phyloP scores from a whole-genome alignment of 495 filamentous ascomycete species.

The Aspergillus egyptiacus region DNA sequence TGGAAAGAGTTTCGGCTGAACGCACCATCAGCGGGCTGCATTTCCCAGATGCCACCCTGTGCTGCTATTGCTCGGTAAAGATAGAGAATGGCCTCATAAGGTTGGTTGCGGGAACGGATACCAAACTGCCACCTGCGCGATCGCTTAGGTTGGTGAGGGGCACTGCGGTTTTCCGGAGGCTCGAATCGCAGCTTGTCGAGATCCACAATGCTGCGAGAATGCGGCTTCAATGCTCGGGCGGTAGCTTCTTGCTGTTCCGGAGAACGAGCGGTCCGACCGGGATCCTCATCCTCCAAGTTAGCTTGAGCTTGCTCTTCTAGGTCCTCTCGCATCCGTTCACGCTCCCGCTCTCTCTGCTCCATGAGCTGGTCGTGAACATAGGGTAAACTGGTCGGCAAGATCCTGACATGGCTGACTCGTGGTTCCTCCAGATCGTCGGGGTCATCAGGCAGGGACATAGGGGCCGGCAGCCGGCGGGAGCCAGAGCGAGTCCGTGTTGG shows the following conservation, averaged over 20 bases:
- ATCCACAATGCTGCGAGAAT: constrained; percentile 58
- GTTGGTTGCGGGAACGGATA: constrained; percentile 87
- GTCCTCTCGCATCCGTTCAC: constrained; percentile 28
- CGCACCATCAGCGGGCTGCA: constrained; percentile 39
- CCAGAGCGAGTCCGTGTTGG: constrained; percentile 21
- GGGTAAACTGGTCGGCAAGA: constrained; percentile 83
- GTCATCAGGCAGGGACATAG: constrained; percentile 26
- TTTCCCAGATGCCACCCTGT: constrained; percentile 81
- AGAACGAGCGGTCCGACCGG: constrained; percentile 46
- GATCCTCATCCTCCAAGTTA: constrained; percentile 39
- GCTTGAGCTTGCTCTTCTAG: constrained; percentile 26
- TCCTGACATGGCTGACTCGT: constrained; percentile 72
- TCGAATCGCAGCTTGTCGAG: constrained; percentile 51
- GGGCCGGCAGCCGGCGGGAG: constrained; percentile 24
- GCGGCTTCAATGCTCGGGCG: constrained; percentile 70
- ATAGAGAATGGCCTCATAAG: constrained; percentile 86
- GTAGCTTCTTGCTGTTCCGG: constrained; percentile 72
- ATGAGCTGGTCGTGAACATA: constrained; percentile 86
- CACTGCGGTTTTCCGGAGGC: constrained; percentile 62
- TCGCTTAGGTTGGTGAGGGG: constrained; percentile 55
- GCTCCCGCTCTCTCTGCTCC: constrained; percentile 56
- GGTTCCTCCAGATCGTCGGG: constrained; percentile 26
- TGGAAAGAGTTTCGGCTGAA: no score
- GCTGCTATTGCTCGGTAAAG: constrained; percentile 85
- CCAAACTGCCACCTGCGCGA: constrained; percentile 94